Conservation (phyloP, 441 rosid genomes). For the Syzygium malaccense region DNA sequence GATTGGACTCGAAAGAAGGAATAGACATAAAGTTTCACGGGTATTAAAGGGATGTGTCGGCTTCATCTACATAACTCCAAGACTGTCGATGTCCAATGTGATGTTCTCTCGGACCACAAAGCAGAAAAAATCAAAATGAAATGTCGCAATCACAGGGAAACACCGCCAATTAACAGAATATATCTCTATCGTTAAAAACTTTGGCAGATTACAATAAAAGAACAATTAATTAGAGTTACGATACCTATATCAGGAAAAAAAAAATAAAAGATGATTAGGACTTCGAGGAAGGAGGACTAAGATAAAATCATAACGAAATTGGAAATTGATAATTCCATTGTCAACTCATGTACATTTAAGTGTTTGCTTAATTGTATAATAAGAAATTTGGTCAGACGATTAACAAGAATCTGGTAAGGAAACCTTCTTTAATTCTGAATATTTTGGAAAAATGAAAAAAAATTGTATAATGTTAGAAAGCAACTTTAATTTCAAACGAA, state of each 20-base stretch:
- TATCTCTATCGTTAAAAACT: background rate
- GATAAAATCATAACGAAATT: background rate
- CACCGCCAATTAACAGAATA: background rate
- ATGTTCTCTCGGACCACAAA: background rate
- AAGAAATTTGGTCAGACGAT: background rate
- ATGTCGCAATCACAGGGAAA: background rate
- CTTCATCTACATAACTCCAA: background rate
- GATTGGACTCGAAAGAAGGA: background rate
- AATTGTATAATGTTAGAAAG: background rate
- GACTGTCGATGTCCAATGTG: background rate
- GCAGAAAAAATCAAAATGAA: background rate
- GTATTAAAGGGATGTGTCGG: background rate
- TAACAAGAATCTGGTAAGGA: background rate
- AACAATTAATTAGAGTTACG: background rate
- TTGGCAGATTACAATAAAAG: background rate
- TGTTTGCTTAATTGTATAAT: no score
- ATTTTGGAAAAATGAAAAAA: background rate
- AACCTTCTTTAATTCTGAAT: background rate
- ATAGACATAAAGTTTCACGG: rapidly evolving
- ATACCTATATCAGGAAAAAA: background rate
- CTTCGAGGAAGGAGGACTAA: background rate
- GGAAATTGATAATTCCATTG: no score
- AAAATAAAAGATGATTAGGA: background rate
- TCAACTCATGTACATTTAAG: no score
- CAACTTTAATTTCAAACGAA: background rate